phyloP scores from a whole-genome alignment of 202 grass and related monocot genomes.

The Saccharum hybrid region DNA sequence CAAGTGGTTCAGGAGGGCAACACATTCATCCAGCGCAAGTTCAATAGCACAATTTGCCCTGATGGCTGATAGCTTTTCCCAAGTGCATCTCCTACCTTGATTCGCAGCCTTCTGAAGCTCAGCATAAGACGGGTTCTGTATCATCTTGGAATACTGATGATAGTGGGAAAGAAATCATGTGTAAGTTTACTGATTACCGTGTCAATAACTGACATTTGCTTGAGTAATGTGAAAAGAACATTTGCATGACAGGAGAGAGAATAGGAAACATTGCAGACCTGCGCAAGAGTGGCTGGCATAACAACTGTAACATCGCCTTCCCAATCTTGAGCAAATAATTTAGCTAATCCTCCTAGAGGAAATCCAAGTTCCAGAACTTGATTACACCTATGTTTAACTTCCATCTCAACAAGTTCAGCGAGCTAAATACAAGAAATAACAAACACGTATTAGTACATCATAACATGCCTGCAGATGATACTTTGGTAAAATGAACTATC shows the following conservation, averaged over 20 bases:
- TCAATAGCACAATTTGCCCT: slow-evolving; percentile 91
- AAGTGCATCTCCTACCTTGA: slow-evolving; percentile 84
- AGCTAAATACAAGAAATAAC: slow-evolving; percentile 57
- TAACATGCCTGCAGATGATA: not conserved
- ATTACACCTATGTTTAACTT: slow-evolving; percentile 94
- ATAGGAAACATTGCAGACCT: slow-evolving; percentile 51
- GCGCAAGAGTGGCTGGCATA: slow-evolving; percentile 91
- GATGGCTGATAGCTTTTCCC: slow-evolving; percentile 91
- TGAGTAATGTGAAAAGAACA: not conserved
- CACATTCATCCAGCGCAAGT: slow-evolving; percentile 87
- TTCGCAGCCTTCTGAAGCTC: slow-evolving; percentile 88
- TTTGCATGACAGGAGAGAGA: slow-evolving; percentile 2
- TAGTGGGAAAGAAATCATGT: slow-evolving; percentile 24
- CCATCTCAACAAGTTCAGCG: slow-evolving; percentile 89
- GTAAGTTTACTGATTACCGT: slow-evolving; percentile 28
- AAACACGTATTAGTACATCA: slow-evolving; percentile 27
- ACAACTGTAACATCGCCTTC: slow-evolving; percentile 92
- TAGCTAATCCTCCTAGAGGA: slow-evolving; percentile 77
- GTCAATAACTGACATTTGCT: slow-evolving; percentile 11
- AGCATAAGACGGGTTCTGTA: slow-evolving; percentile 81
- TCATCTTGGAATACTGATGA: slow-evolving; percentile 90
- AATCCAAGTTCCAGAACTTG: slow-evolving; percentile 92
- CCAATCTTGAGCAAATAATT: slow-evolving; percentile 96
- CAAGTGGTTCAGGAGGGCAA: slow-evolving; percentile 81
- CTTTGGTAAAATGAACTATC: slow-evolving; percentile 11